Conservation (phyloP, 2,329 filamentous ascomycete genomes). For the Phyllosticta capitalensis region DNA sequence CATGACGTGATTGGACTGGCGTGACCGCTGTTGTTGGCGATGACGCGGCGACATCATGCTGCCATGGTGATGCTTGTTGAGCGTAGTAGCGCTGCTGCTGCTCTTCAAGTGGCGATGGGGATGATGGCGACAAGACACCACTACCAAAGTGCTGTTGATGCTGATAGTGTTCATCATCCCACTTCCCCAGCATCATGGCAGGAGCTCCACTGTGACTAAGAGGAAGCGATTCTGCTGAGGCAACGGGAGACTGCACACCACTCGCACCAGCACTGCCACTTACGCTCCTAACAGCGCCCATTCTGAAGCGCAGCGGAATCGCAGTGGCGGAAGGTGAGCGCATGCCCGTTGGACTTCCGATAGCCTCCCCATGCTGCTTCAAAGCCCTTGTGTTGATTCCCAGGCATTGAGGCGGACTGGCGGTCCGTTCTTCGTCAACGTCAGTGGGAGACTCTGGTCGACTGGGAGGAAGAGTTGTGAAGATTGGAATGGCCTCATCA, state of each 20-base stretch:
- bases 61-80: background rate
- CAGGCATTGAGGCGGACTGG: background rate
- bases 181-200: background rate
- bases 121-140: background rate
- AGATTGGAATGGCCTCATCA: conserved; percentile 1
- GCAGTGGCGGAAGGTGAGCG: conserved; percentile 2
- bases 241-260: background rate
- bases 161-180: background rate
- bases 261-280: background rate
- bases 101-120: background rate
- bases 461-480: conserved; percentile 4
- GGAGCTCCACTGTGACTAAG: background rate
- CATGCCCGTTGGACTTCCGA: background rate
- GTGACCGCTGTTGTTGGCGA: background rate
- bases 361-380: background rate
- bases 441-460: conserved; percentile 29
- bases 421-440: background rate
- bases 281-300: background rate
- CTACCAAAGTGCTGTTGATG: background rate
- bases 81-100: background rate
- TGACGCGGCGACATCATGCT: background rate
- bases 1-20: background rate
- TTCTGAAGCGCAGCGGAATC: conserved; percentile 4
- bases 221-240: background rate
- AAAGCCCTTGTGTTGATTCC: background rate